These are phyloP conservation scores for Diversispora eburnea DNA, from an alignment of 192 early-diverging fungal species.

Conservation along the genomic window DNA sequence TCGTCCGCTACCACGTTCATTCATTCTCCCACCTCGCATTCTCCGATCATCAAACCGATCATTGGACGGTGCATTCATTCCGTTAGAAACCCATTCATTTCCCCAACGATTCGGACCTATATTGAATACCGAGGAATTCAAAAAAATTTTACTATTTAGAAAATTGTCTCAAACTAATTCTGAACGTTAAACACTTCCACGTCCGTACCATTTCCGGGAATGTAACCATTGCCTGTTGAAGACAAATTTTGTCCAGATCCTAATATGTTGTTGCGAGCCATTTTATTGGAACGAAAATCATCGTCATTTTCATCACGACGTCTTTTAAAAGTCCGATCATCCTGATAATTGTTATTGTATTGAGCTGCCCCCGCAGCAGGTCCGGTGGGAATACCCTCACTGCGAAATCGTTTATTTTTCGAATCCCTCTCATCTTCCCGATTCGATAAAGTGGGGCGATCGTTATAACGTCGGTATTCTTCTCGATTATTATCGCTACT, in stretches of 20 bases:
- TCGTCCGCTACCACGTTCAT: conserved; percentile 44
- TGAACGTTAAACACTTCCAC: conserved; percentile 15
- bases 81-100: conserved; percentile 25
- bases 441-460: conserved; percentile 1
- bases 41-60: conserved; percentile 33
- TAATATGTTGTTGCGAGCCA: conserved; percentile 23
- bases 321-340: conserved; percentile 27
- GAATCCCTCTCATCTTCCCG: conserved; percentile 30
- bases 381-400: conserved; percentile 30
- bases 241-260: neutral
- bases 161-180: conserved; percentile 24
- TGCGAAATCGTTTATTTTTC: conserved; percentile 32
- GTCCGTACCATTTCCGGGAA: conserved; percentile 17
- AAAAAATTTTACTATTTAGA: conserved; percentile 12
- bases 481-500: conserved; percentile 42
- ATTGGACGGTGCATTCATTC: conserved; percentile 15
- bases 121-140: conserved; percentile 12
- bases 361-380: conserved; percentile 27
- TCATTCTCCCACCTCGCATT: conserved; percentile 37
- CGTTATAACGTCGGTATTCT: conserved; percentile 21
- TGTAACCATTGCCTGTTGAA: conserved; percentile 12
- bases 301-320: conserved; percentile 28
- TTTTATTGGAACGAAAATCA: conserved; percentile 30
- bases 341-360: conserved; percentile 28
- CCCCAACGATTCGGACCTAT: conserved; percentile 29